A percentile compares a stretch with the other conserved stretches of the same genome.
These are phyloP conservation scores for Verticillium alfalfae DNA, from an alignment of 2,329 filamentous ascomycete species.

Conservation along the genomic window DNA sequence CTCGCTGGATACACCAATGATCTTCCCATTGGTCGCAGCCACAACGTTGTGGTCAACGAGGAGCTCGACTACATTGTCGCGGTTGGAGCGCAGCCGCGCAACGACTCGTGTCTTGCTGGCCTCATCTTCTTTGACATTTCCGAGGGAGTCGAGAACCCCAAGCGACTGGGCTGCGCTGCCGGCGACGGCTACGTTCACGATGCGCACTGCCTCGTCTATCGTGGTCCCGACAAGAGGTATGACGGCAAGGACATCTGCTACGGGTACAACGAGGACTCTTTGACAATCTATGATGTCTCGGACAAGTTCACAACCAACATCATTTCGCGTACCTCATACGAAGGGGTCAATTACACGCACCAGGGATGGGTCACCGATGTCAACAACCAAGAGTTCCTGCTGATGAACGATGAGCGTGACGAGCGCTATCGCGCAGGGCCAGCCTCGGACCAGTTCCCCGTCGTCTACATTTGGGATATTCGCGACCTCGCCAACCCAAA, in stretches of 20 bases:
- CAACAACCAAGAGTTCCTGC: constrained; percentile 36
- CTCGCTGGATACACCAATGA: constrained; percentile 24
- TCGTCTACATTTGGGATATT: constrained; percentile 48
- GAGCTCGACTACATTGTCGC: constrained; percentile 42
- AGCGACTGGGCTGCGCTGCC: constrained; percentile 45
- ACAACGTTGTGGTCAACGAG: constrained; percentile 45
- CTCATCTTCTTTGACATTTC: constrained; percentile 54
- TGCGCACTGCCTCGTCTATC: constrained; percentile 52
- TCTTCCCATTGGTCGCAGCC: constrained; percentile 21
- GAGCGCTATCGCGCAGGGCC: constrained; percentile 33
- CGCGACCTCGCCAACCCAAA: constrained; percentile 32
- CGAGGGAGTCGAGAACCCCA: constrained; percentile 46
- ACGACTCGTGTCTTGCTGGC: constrained; percentile 36
- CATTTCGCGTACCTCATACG: constrained; percentile 47
- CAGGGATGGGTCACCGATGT: constrained; percentile 49
- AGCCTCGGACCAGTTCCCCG: constrained; percentile 35
- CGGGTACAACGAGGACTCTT: constrained; percentile 46
- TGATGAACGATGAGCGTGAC: constrained; percentile 49
- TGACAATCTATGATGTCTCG: constrained; percentile 48
- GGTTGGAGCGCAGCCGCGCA: constrained; percentile 33
- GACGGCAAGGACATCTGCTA: constrained; percentile 49
- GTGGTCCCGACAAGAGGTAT: constrained; percentile 42
- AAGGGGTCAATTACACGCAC: constrained; percentile 53
- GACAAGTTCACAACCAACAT: constrained; percentile 39
- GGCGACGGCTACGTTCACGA: constrained; percentile 56